Conservation (phyloP, 2,329 filamentous ascomycete species). For the Tothia fuscella region DNA sequence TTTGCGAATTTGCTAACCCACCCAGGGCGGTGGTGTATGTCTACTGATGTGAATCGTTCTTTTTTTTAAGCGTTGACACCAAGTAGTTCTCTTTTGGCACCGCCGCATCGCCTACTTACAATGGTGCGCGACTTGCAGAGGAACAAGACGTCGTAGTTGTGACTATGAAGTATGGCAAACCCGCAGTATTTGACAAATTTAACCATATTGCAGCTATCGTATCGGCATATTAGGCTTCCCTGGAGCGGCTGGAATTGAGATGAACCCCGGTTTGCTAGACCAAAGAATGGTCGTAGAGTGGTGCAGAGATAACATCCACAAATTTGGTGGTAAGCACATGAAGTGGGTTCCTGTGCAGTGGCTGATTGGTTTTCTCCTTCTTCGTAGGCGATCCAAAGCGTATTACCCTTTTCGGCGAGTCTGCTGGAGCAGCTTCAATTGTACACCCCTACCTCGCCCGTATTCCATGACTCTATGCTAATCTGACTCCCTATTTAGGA, state of each 20-base stretch:
- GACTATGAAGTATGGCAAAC: constrained; percentile 4
- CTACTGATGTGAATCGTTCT: too few species aligned
- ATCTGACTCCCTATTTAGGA: too few species aligned
- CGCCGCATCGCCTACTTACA: background rate
- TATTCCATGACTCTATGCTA: too few species aligned
- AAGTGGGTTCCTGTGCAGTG: too few species aligned
- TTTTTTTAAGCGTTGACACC: too few species aligned
- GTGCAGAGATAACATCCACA: constrained; percentile 9
- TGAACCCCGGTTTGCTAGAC: constrained; percentile 8
- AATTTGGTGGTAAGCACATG: constrained; percentile 6
- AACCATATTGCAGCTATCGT: constrained; percentile 3
- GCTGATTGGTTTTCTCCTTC: too few species aligned
- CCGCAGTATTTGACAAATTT: background rate
- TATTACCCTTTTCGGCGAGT: constrained; percentile 10
- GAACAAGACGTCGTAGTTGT: constrained; percentile 10
- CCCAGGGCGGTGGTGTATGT: background rate
- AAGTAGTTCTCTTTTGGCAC: constrained; percentile 7
- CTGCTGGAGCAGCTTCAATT: too few species aligned
- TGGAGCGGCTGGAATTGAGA: constrained; percentile 1
- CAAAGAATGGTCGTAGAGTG: constrained; percentile 9
- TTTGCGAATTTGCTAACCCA: background rate
- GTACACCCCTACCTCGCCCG: too few species aligned
- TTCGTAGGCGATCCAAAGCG: constrained; percentile 8
- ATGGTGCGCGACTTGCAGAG: constrained; percentile 4
- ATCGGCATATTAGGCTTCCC: constrained; percentile 10